Conservation (phyloP, 2,329 filamentous ascomycete genomes). For the Drechslera avenae region DNA sequence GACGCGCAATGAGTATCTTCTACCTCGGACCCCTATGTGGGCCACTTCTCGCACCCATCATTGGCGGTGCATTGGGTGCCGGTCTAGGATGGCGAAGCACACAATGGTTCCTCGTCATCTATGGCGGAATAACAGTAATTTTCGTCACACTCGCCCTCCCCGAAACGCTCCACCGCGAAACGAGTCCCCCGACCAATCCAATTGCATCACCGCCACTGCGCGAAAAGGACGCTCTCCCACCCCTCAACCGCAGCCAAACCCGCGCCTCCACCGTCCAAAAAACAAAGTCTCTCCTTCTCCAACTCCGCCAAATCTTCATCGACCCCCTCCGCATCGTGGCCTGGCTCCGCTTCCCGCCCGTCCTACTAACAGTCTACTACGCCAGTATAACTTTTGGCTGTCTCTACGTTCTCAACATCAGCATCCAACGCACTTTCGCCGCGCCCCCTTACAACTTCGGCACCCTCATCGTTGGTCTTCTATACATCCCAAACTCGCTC, state of each 20-base stretch:
- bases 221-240: constrained; percentile 14
- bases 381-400: constrained; percentile 48
- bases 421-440: constrained; percentile 45
- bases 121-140: constrained; percentile 41
- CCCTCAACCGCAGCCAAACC: constrained; percentile 38
- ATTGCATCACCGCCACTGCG: constrained; percentile 1
- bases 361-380: constrained; percentile 48
- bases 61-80: constrained; percentile 44
- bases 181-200: constrained; percentile 12
- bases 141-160: constrained; percentile 44
- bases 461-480: constrained; percentile 45
- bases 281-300: constrained; percentile 35
- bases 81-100: constrained; percentile 47
- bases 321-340: constrained; percentile 48
- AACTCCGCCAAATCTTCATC: constrained; percentile 46
- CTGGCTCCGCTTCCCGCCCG: constrained; percentile 47
- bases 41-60: constrained; percentile 47
- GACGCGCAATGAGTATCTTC: constrained; percentile 48
- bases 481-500: constrained; percentile 47
- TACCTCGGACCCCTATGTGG: constrained; percentile 49
- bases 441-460: constrained; percentile 42
- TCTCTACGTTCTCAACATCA: constrained; percentile 50
- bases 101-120: constrained; percentile 49
- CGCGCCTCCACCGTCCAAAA: constrained; percentile 42
- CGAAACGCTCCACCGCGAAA: constrained; percentile 35